Conservation (phyloP, 73 alveolate species). For the Blepharisma japonicum region DNA sequence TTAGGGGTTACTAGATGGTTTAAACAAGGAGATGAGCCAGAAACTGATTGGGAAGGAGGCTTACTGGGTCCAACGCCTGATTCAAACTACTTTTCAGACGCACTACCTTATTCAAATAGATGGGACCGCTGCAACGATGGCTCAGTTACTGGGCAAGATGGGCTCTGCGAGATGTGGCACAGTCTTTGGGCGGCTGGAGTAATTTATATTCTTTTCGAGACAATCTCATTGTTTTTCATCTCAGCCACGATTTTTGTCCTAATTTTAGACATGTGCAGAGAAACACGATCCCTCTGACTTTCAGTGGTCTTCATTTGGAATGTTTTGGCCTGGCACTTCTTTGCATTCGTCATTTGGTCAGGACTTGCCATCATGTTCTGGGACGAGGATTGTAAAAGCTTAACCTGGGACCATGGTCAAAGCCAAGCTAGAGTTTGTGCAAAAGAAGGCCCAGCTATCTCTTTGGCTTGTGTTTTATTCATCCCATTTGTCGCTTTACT, state of each 20-base stretch:
- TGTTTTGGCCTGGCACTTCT: background rate
- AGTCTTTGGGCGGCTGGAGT: conserved; percentile 16
- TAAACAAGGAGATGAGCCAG: background rate
- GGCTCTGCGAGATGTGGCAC: conserved; percentile 9
- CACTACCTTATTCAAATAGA: background rate
- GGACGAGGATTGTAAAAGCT: background rate
- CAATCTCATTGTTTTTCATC: background rate
- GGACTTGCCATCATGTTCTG: background rate
- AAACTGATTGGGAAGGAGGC: conserved; percentile 25
- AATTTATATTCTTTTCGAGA: background rate
- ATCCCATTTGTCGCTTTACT: too few relatives aligned
- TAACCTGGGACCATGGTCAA: background rate
- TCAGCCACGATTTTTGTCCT: background rate
- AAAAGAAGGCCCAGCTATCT: conserved; percentile 18
- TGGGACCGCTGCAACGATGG: background rate
- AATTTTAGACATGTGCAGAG: background rate
- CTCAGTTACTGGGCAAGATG: background rate
- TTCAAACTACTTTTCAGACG: background rate
- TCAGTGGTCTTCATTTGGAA: background rate
- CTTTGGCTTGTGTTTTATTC: too few relatives aligned
- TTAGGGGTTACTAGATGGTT: conserved; percentile 15
- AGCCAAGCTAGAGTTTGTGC: background rate
- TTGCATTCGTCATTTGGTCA: conserved; percentile 6
- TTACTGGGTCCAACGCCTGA: background rate
- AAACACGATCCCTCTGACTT: background rate